Base-by-base conservation (phyloP, 1,284 basidiomycete species). In the Sporisorium scitamineum region DNA sequence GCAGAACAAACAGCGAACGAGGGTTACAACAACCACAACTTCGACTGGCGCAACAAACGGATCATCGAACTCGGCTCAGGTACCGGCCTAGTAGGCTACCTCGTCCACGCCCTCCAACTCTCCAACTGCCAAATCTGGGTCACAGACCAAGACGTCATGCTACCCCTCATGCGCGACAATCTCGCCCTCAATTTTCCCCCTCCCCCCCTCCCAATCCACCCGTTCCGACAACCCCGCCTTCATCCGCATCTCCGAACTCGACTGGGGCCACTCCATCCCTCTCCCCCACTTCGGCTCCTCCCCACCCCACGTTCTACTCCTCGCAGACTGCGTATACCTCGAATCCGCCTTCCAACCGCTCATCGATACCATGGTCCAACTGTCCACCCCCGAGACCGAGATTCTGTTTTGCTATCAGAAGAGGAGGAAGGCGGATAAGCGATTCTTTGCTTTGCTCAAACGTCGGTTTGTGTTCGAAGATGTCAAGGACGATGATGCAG, bases 401-500 rank as follows among this genome's bases (percentile, higher is more conserved):
- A 90, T 62, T 85, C 94, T 84, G 47, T 96, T 97, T 85, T 95
- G 94, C 85, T 96, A 94, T 87, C 95, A 95, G 87, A 96, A 96
- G 84, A 89, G 94, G 53, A 89, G 95, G 86, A 96, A 95, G 90
- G 95, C 94, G 0, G 95, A 97, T 85, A 95, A 92, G 82, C 90
- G 93, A 0, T 97, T 97, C 87, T 97, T 97, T 84, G 85, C 87
- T 0, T 83, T 95, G 81, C 88, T 97, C 61, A 93, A 90, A 85
- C 94, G 93, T 80, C 88, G 90, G 58, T 97, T 97, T 82, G 87
- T 86, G n/a, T 94, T 93, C 90, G 86, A 86, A 66, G 90, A 93
- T 86, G 92, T 92, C 62, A 48, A 58, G 14, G 83, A 84, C 56
- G 82, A 84, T 20, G 70, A 83, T 31, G 54, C 53, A 9, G 61